Conservation (phyloP, 2,329 filamentous ascomycete genomes). For the Diaporthe vexans region DNA sequence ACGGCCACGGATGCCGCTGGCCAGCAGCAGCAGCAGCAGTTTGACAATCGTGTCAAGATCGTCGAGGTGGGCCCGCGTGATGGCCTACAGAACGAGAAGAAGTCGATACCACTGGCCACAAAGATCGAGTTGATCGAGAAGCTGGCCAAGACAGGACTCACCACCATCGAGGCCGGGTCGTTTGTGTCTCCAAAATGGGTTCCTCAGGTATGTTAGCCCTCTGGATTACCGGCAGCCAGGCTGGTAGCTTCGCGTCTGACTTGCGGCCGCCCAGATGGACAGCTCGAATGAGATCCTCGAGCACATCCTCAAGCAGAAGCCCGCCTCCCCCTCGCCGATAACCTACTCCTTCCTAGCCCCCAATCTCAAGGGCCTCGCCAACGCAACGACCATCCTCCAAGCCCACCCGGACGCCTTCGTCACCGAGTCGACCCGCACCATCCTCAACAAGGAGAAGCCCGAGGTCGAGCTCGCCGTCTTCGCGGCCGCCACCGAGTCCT, state of each 20-base stretch:
- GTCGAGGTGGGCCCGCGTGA: conserved; percentile 89
- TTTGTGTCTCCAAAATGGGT: conserved; percentile 90
- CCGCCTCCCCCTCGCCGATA: conserved; percentile 68
- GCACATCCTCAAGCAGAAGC: conserved; percentile 72
- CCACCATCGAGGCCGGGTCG: conserved; percentile 83
- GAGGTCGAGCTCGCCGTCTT: conserved; percentile 83
- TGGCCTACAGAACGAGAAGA: conserved; percentile 89
- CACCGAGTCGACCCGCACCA: conserved; percentile 62
- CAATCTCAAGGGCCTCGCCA: conserved; percentile 79
- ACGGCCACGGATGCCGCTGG: conserved; percentile 52
- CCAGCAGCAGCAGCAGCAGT: conserved; percentile 42
- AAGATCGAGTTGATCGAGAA: conserved; percentile 83
- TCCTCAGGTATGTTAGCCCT: conserved; percentile 73
- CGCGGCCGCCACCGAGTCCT: conserved; percentile 84
- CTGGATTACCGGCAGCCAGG: background rate
- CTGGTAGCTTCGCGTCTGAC: background rate
- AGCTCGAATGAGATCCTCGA: conserved; percentile 82
- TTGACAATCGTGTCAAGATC: conserved; percentile 69
- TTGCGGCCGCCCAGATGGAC: conserved; percentile 72
- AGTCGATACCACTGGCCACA: conserved; percentile 75
- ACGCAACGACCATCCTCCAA: conserved; percentile 69
- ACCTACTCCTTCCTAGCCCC: conserved; percentile 87
- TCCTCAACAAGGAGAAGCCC: conserved; percentile 52
- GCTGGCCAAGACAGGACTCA: conserved; percentile 77
- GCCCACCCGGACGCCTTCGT: conserved; percentile 63